Evolutionary conservation across 2,329 filamentous ascomycete genomes (phyloP), one percentile per base, ranked within the genome.

Genomic region (Penicillium sp.): DNA sequence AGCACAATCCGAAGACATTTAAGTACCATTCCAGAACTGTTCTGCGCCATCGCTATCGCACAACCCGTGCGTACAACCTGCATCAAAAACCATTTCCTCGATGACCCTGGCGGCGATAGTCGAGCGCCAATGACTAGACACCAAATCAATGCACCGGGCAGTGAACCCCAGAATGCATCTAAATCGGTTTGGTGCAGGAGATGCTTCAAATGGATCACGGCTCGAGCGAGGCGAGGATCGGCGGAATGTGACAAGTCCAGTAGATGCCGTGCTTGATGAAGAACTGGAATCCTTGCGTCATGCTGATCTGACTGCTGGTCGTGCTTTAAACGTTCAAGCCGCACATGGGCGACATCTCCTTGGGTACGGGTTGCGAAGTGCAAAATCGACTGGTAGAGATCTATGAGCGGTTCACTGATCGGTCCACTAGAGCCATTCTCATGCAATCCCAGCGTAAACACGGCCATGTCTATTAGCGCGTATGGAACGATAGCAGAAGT

Each of bases 51-150:
- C 20, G 64, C 60, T 34, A 67, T 58, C 5, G 63, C 60, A 52
- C 61, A 64, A 15, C 60, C 47, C 8, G 61, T 53, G 4, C 67
- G 52, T 20, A 55, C 58, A 8, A 63, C 56, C 47, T 67, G 66
- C 67, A 69, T 66, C 17, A 68, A 31, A 43, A 65, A 65, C 64
- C 67, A 68, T 56, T 59, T 66, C 3, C 50, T 63, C 3, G 45
- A 11, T 1, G 52, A 17, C 4, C 57, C 54, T 5, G 49, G 55
- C 4, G 49, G 50, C 25, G 58, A 65, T 25, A 61, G 35, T 28
- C 67, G 60, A 37, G 61, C 55, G 7, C 66, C 64, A 35, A 68
- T 61, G 5, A 48, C 55, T 6, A 68, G 43, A 34, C 43, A 67
- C 64, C 66, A 69, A 11, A 65, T 66, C 17, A 69, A 48, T 28